Evolutionary conservation across 2,329 filamentous ascomycete species (phyloP).

Genomic region (Epichloe coenophiala): DNA sequence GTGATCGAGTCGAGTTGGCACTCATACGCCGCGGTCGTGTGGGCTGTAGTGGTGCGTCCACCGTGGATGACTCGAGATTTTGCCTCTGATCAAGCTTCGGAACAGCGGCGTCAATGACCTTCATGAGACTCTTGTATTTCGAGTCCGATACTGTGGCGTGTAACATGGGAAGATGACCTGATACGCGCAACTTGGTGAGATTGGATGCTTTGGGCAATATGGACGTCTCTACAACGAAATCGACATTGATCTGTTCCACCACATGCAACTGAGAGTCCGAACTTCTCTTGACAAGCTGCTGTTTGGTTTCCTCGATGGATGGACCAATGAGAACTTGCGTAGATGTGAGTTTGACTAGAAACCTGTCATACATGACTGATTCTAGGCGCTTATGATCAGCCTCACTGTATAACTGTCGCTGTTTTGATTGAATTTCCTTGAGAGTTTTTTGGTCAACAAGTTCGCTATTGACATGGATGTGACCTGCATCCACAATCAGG

Average conservation of each 20-base stretch:
- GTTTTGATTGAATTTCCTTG: slow-evolving; percentile 80
- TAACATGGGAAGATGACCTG: slow-evolving; percentile 80
- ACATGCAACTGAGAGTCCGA: slow-evolving; percentile 67
- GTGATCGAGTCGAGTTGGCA: slow-evolving; percentile 30
- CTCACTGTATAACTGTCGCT: slow-evolving; percentile 74
- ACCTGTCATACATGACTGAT: slow-evolving; percentile 94
- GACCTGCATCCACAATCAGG: slow-evolving; percentile 89
- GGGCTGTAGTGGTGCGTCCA: slow-evolving; percentile 13
- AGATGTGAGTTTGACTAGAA: slow-evolving; percentile 80
- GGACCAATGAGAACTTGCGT: slow-evolving; percentile 93
- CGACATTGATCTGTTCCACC: slow-evolving; percentile 92
- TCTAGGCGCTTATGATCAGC: slow-evolving; percentile 82
- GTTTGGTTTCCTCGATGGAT: slow-evolving; percentile 79
- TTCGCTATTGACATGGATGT: slow-evolving; percentile 87
- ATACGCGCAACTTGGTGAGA: slow-evolving; percentile 80
- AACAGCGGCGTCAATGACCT: slow-evolving; percentile 85
- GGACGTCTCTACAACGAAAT: slow-evolving; percentile 90
- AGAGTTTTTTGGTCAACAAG: slow-evolving; percentile 88
- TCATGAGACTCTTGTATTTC: slow-evolving; percentile 97
- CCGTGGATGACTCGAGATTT: slow-evolving; percentile 9
- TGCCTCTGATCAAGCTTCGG: slow-evolving; percentile 54
- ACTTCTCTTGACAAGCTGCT: slow-evolving; percentile 57
- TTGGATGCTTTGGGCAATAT: slow-evolving; percentile 95
- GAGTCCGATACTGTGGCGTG: slow-evolving; percentile 86
- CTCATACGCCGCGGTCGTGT: slow-evolving; percentile 32